phyloP scores from a whole-genome alignment of 208 protist genomes.

The Trypanosoma cruzi region DNA sequence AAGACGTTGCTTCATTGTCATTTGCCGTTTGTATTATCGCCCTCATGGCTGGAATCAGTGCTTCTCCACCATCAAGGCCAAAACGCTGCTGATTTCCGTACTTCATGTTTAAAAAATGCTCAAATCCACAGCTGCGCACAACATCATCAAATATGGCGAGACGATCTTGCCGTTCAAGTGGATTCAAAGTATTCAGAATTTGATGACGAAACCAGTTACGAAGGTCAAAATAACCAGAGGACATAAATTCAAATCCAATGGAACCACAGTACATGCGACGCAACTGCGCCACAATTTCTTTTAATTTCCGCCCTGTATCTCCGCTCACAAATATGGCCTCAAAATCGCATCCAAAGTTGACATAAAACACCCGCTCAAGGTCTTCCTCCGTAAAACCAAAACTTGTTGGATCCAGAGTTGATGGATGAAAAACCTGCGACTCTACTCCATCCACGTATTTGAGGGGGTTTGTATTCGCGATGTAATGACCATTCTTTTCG shows the following conservation, averaged over 20 bases:
- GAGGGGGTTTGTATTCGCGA: constrained; percentile 84
- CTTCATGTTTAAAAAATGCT: constrained; percentile 94
- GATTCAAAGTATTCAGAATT: constrained; percentile 72
- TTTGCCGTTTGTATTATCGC: constrained; percentile 86
- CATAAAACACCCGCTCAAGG: constrained; percentile 75
- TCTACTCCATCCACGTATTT: constrained; percentile 24
- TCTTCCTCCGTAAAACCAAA: constrained; percentile 89
- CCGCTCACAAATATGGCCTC: constrained; percentile 75
- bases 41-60: constrained; percentile 96
- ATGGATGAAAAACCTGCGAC: constrained; percentile 26
- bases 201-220: constrained; percentile 96
- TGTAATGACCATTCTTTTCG: constrained; percentile 83
- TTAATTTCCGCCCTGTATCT: constrained; percentile 71
- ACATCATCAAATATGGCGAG: constrained; percentile 72
- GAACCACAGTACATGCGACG: constrained; percentile 88
- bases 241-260: constrained; percentile 97
- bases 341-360: constrained; percentile 76
- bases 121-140: constrained; percentile 93
- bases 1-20: constrained; percentile 82
- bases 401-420: constrained; percentile 50
- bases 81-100: constrained; percentile 96
- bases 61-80: constrained; percentile 97
- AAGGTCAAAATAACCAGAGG: constrained; percentile 93
- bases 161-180: constrained; percentile 61
- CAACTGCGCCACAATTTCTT: constrained; percentile 75